Base-by-base conservation (phyloP, 2,329 filamentous ascomycete genomes). In the Aspergillus ochraceus region DNA sequence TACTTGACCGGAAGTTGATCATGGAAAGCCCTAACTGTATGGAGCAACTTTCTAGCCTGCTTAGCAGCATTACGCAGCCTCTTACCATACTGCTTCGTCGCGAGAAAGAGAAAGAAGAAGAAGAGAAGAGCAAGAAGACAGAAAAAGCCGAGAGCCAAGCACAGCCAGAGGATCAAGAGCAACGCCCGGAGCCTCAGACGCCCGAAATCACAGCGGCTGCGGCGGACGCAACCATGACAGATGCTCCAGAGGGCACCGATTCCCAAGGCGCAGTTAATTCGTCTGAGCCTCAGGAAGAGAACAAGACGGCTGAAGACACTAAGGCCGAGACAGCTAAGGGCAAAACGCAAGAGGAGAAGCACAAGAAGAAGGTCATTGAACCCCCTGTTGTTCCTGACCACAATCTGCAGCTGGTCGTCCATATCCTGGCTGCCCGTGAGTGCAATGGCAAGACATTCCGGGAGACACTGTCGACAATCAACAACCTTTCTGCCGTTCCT, bases 401-500 rank as follows among this genome's bases (percentile, higher is more conserved):
- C 71, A 97, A 98, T 72, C 84, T 99, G 58, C 91, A 90, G 60
- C 82, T 98, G 59, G 92, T 99, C n/a, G 91, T 98, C 68, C 95
- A 95, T 73, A 97, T 99, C 59, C 90, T 99, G 66, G 92, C 96
- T 49, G 94, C 94, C 63, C 90, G 93, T 52, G 95, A 99, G 76
- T 99, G 95, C 78, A 97, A 92, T 71, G 93, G 91, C 64, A 97
- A 97, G 81, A 98, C 95, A 0, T 99, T 99, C 83, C 91, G 95
- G 73, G 96, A 98, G 76, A 98, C 95, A 0, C 85, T 99, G 56
- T 95, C 94, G 17, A 96, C 96, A n/a, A 97, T 99, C 81, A 98
- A 97, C 80, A 97, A 98, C 71, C 84, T 99, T 49, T 98, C 93
- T 5, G 89, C 91, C 45, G 95, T 99, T 61, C 92, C 94, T 17